Base-by-base conservation (phyloP, 2,329 filamentous ascomycete genomes). In the Colletotrichum lentis region DNA sequence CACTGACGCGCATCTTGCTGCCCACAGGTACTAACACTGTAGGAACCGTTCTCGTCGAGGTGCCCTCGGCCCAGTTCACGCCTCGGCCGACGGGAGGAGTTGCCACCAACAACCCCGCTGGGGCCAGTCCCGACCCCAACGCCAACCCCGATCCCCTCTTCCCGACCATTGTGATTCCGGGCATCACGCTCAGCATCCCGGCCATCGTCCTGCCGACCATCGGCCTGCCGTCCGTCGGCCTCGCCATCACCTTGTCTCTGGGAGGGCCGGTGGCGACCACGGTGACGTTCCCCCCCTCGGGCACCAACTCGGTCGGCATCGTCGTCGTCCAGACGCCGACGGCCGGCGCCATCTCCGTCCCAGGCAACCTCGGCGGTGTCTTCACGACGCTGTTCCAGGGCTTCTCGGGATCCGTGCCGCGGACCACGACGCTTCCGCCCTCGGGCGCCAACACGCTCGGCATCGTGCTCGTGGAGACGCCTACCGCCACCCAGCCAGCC, bases 321-420 rank as follows among this genome's bases (percentile, higher is more conserved):
- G 57, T 69, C 16, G 24, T 69, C 18, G 35, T 69, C 47, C 67
- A 69, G 63, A 62, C 63, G 54, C 67, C 67, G 11, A 67, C 53
- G n/a, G 46, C 53, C 44, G 57, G 47, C 31, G 44, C 52, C 52
- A 27, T 57, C 57, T 46, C 63, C 60, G 52, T 16, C 39, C 31
- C 63, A 14, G 39, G n/a, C n/a, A n/a, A 24, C 3, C 31, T 10
- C 35, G 46, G 31, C 49, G 63, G 52, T 37, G 52, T 41, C 10
- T 57, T 66, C 57, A 66, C 63, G 14, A 69, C 66, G 14, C 6
- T 69, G 11, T 44, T 62, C 16, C 37, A 67, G 43, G 63, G 63
- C 7, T 69, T 39, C 50, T 39, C 31, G 56, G 66, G 66, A 22
- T 31, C 66, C 20, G 47, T 46, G 2, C 56, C 66, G 1, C 52